Conservation (phyloP, 768 basidiomycete genomes). For the Lactarius evosmus region DNA sequence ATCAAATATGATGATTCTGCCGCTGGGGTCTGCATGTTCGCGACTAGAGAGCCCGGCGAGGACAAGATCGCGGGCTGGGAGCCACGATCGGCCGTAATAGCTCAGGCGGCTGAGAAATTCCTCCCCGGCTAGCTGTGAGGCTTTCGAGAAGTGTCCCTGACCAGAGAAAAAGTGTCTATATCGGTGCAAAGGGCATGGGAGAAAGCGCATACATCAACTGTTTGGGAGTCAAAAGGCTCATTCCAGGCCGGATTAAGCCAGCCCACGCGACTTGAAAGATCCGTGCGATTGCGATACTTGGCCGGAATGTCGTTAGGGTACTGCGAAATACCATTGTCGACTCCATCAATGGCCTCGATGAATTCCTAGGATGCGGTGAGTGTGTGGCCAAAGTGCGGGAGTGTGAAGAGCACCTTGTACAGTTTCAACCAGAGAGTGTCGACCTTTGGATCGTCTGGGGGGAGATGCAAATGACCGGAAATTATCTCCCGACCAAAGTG, state of each 20-base stretch:
- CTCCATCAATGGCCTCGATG: conserved; percentile 90
- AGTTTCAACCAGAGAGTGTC: conserved; percentile 81
- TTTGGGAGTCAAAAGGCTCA: conserved; percentile 59
- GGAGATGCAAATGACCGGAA: conserved; percentile 51
- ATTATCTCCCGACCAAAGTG: conserved; percentile 91
- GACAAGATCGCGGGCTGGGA: conserved; percentile 86
- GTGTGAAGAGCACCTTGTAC: conserved; percentile 58
- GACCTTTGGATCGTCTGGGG: conserved; percentile 59
- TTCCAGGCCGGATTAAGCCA: conserved; percentile 93
- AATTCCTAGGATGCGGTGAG: conserved; percentile 57
- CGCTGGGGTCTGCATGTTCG: conserved; percentile 57
- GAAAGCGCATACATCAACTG: conserved; percentile 61
- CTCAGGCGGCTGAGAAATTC: conserved; percentile 80
- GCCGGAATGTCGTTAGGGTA: conserved; percentile 65
- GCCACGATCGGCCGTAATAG: conserved; percentile 87
- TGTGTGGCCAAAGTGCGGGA: conserved; percentile 8
- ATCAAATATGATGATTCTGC: conserved; percentile 77
- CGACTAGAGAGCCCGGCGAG: conserved; percentile 56
- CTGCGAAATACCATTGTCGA: conserved; percentile 92
- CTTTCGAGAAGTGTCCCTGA: conserved; percentile 70
- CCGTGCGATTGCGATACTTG: conserved; percentile 74
- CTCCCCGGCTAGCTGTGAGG: conserved; percentile 76
- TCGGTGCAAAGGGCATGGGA: background rate
- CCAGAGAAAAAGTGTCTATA: background rate
- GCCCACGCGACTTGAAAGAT: conserved; percentile 80